These are phyloP conservation scores for Imleria badia DNA, from an alignment of 768 basidiomycete species.

Conservation along the genomic window DNA sequence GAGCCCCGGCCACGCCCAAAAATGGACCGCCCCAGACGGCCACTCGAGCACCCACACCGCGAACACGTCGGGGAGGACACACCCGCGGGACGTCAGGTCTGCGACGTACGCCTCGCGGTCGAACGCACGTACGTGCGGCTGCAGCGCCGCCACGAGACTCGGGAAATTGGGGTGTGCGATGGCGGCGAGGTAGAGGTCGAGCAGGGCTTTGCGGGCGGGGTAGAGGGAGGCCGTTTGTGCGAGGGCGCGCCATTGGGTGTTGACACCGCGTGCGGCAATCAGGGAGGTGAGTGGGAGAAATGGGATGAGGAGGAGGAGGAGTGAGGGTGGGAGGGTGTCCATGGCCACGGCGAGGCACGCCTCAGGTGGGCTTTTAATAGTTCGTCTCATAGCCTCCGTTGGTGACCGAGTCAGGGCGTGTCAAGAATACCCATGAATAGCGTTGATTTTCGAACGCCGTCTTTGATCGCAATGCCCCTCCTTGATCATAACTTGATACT, in stretches of 20 bases:
- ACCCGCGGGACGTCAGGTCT: neutral
- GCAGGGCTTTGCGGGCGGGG: neutral
- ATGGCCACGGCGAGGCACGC: too few species aligned
- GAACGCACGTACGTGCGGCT: neutral
- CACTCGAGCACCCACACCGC: neutral
- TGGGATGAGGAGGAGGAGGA: neutral
- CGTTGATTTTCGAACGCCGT: neutral
- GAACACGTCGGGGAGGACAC: neutral
- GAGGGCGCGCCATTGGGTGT: neutral
- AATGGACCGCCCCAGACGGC: neutral
- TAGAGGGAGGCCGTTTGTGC: neutral
- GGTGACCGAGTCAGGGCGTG: too few species aligned
- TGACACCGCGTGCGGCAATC: neutral
- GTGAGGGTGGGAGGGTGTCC: neutral
- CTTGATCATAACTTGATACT: too few species aligned
- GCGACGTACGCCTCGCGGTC: neutral
- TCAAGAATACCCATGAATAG: too few species aligned
- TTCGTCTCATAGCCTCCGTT: too few species aligned
- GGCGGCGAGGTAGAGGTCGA: neutral
- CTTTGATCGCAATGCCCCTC: neutral
- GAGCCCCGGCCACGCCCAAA: neutral
- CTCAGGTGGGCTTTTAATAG: too few species aligned
- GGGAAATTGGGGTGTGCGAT: neutral
- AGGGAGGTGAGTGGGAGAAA: neutral
- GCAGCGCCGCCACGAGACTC: neutral